Conservation (phyloP, 192 early-diverging fungal species). For the Thamnidium elegans region DNA sequence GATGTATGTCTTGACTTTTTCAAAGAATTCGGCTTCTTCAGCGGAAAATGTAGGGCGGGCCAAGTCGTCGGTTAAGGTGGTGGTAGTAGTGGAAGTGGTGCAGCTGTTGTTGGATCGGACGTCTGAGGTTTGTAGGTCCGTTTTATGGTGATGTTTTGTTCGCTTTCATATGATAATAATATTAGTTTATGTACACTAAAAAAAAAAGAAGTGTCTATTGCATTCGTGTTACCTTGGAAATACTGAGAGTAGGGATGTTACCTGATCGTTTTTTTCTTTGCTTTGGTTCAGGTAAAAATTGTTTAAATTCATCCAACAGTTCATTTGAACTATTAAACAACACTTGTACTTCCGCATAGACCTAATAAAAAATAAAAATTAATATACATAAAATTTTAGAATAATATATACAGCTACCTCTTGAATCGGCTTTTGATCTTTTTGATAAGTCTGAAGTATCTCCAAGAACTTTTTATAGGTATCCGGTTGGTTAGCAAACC, state of each 20-base stretch:
- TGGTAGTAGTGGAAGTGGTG: background rate
- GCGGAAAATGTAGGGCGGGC: constrained; percentile 37
- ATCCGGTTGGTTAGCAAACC: constrained; percentile 86
- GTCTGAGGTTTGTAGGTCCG: constrained; percentile 16
- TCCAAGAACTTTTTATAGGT: constrained; percentile 96
- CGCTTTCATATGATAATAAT: background rate
- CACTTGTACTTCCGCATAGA: constrained; percentile 89
- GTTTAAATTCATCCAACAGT: constrained; percentile 95
- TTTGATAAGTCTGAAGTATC: constrained; percentile 95
- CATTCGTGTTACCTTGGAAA: constrained; percentile 7
- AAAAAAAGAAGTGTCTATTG: background rate
- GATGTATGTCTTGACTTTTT: constrained; percentile 82
- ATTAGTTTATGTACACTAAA: background rate
- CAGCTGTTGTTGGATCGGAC: constrained; percentile 3
- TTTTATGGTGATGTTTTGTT: constrained; percentile 11
- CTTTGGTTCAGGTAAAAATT: constrained; percentile 82
- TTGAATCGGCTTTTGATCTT: constrained; percentile 90
- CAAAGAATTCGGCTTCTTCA: constrained; percentile 94
- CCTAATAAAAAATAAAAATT: constrained; percentile 40
- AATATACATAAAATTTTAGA: background rate
- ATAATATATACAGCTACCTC: constrained; percentile 59
- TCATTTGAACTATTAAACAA: constrained; percentile 85
- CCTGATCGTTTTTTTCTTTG: constrained; percentile 8
- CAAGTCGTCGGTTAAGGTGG: constrained; percentile 2
- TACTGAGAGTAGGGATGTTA: constrained; percentile 6